Evolutionary conservation across 768 basidiomycete genomes (phyloP), one percentile per base, ranked within the genome.

Genomic region (Mycena filopes): DNA sequence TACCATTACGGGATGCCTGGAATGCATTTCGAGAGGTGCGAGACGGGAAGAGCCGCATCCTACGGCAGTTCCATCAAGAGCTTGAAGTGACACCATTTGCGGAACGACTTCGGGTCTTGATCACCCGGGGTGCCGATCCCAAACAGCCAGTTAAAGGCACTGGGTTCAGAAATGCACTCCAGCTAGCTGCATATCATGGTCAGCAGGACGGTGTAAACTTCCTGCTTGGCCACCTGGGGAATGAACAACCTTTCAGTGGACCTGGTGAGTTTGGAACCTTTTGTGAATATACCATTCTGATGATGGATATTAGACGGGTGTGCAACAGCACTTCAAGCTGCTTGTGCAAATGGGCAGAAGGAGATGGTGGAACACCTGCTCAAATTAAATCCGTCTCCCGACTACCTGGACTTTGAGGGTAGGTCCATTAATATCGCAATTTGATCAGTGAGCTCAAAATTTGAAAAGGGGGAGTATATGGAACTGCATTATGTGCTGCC

Each of bases 1-100:
- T 60, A 1, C 59, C 59, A 7, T 40, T 60, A 15, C 47, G 50
- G n/a, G 59, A 60, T 53, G 49, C 58, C 33, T 58, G 47, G 45
- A 58, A 58, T 9, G 56, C 56, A 23, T 31, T 47, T 2, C 45
- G 29, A 11, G 58, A 60, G 26, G 31, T 60, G 16, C 46, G 21
- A 41, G 21, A 25, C 40, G 46, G 29, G 49, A 20, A 15, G 45
- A 45, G 8, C 55, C 25, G 15, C 25, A 40, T 56, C 29, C 25
- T 43, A 20, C 26, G 45, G 13, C 41, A 26, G 33, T 55, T 55
- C 41, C 26, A 55, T n/a, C n/a, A 42, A 25, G 54, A 42, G n/a
- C 23, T 45, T 43, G 18, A 13, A 20, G 54, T 41, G 31, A 55
- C 40, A 12, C 42, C 54, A 43, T 6, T 55, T 45, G 4, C 4